These are phyloP conservation scores for Sphaceloma murrayae DNA, from an alignment of 2,329 filamentous ascomycete species.

Conservation along the genomic window DNA sequence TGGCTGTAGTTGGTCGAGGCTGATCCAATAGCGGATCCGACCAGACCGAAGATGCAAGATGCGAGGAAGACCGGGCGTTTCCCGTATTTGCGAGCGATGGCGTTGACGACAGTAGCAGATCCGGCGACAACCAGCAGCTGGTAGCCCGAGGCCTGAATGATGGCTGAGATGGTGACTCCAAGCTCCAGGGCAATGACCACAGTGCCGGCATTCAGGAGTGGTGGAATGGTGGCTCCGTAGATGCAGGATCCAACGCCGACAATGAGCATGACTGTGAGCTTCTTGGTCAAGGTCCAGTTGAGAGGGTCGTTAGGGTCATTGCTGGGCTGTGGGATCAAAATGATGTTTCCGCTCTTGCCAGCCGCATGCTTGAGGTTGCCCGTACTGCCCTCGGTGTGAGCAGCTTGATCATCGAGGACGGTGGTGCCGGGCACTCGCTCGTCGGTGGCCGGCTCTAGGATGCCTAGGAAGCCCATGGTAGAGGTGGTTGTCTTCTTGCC, in stretches of 20 bases:
- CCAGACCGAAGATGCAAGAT: constrained; percentile 23
- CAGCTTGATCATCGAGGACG: constrained; percentile 17
- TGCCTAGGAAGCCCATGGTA: constrained; percentile 18
- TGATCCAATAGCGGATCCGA: constrained; percentile 21
- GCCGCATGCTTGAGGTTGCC: constrained; percentile 16
- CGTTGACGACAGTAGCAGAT: constrained; percentile 27
- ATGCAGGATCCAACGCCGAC: constrained; percentile 28
- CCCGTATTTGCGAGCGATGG: constrained; percentile 26
- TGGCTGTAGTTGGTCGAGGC: constrained; percentile 21
- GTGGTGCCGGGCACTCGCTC: constrained; percentile 16
- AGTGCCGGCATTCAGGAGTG: constrained; percentile 30
- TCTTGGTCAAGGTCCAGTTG: constrained; percentile 28
- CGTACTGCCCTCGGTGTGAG: constrained; percentile 15
- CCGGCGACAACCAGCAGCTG: constrained; percentile 30
- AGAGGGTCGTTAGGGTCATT: constrained; percentile 45
- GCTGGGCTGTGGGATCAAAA: constrained; percentile 44
- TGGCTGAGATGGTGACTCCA: constrained; percentile 24
- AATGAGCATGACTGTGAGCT: constrained; percentile 28
- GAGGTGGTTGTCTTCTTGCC: too few species aligned
- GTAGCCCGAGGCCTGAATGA: constrained; percentile 32
- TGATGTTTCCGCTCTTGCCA: constrained; percentile 27
- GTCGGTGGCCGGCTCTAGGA: constrained; percentile 11
- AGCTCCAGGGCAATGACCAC: constrained; percentile 29
- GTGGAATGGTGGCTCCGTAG: constrained; percentile 27
- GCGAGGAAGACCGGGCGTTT: constrained; percentile 29